Evolutionary conservation across 495 filamentous ascomycete species (phyloP).

Genomic region (Amniculicola lignicola): DNA sequence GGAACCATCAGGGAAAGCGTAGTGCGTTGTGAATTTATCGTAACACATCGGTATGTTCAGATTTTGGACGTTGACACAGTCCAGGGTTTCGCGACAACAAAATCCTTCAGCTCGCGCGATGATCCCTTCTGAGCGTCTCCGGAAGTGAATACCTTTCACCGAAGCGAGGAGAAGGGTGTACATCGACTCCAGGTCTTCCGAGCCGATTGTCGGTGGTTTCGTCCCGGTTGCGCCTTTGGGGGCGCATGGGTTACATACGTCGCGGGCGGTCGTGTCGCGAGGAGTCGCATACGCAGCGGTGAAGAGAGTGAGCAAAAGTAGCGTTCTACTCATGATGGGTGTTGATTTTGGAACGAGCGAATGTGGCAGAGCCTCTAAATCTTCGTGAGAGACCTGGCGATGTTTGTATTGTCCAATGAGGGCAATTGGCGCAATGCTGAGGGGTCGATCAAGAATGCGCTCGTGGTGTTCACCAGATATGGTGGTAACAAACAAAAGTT

Average conservation of each 20-base stretch:
- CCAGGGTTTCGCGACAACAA: slow-evolving; percentile 30
- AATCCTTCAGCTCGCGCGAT: slow-evolving; percentile 13
- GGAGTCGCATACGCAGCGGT: slow-evolving; percentile 1
- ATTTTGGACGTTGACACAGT: slow-evolving; percentile 37
- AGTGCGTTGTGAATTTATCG: slow-evolving; percentile 48
- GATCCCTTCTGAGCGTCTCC: slow-evolving; percentile 16
- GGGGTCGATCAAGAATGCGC: no score
- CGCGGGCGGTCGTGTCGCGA: not conserved
- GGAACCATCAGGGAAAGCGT: slow-evolving; percentile 43
- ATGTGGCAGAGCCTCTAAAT: no score
- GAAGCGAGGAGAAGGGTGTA: slow-evolving; percentile 37
- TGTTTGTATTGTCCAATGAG: no score
- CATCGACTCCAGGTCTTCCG: slow-evolving; percentile 30
- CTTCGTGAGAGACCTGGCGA: no score
- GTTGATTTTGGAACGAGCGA: not conserved
- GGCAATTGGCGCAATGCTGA: no score
- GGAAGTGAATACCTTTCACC: slow-evolving; percentile 31
- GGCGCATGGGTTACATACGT: slow-evolving; percentile 13
- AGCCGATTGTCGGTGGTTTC: slow-evolving; percentile 34
- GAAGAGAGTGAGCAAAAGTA: slow-evolving; percentile 5
- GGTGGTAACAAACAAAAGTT: no score
- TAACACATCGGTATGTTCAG: slow-evolving; percentile 43
- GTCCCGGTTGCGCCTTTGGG: slow-evolving; percentile 34
- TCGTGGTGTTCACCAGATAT: no score
- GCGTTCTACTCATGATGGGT: not conserved